Percentiles rank a stretch among this genome's conserved stretches.
These are phyloP conservation scores for Echinochloa phyllopogon DNA, from an alignment of 176 grass and related monocot genomes.

Conservation along the genomic window DNA sequence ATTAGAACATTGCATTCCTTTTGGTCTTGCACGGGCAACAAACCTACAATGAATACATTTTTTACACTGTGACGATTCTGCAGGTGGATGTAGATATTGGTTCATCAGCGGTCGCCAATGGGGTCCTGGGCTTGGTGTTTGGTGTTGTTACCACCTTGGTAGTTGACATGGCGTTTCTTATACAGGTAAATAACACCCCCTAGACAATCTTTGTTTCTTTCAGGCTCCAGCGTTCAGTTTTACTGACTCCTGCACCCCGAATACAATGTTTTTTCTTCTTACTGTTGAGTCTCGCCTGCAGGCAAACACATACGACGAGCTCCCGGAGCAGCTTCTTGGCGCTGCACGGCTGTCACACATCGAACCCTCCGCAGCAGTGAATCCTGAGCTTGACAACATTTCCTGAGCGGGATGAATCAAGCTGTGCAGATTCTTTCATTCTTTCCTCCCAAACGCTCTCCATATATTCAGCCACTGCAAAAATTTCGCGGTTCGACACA, in stretches of 20 bases:
- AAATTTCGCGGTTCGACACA: constrained; percentile 33
- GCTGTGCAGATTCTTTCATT: constrained; percentile 43
- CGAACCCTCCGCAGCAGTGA: constrained; percentile 68
- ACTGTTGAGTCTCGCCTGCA: constrained; percentile 31
- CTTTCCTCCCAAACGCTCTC: constrained; percentile 5
- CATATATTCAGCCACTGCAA: constrained; percentile 24
- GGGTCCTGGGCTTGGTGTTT: constrained; percentile 93
- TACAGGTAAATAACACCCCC: constrained; percentile 69
- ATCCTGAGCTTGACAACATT: constrained; percentile 50
- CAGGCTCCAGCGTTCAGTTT: background rate
- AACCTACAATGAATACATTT: background rate
- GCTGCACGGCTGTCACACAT: constrained; percentile 76
- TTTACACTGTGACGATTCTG: constrained; percentile 17
- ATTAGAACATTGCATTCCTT: background rate
- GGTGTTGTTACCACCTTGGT: constrained; percentile 84
- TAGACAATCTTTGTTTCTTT: background rate
- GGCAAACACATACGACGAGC: constrained; percentile 84
- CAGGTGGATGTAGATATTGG: constrained; percentile 98
- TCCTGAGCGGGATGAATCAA: constrained; percentile 23
- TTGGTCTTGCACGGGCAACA: background rate
- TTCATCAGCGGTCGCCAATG: constrained; percentile 93
- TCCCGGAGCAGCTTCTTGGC: constrained; percentile 85
- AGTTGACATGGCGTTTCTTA: constrained; percentile 97
- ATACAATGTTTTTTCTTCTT: background rate
- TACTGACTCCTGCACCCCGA: background rate